phyloP scores from a whole-genome alignment of 805 yeast genomes.

The Lipomyces sp. region DNA sequence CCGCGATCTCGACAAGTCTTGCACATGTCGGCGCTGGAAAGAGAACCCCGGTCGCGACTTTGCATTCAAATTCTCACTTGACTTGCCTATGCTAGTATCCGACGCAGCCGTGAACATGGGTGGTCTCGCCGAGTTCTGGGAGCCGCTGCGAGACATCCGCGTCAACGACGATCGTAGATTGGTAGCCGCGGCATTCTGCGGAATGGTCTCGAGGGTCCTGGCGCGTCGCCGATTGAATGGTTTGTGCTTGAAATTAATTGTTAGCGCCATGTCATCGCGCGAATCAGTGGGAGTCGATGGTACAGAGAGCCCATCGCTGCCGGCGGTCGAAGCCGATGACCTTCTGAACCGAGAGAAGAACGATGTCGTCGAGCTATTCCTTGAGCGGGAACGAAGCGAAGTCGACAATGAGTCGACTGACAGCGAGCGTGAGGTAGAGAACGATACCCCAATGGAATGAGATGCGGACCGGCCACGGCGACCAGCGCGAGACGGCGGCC shows the following conservation, averaged over 20 bases:
- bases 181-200: constrained; percentile 28
- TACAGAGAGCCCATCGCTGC: constrained; percentile 10
- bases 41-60: background rate
- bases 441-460: constrained; percentile 8
- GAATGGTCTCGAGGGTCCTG: constrained; percentile 36
- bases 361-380: constrained; percentile 21
- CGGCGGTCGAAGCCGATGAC: constrained; percentile 30
- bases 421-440: constrained; percentile 26
- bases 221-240: constrained; percentile 32
- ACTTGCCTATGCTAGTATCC: background rate
- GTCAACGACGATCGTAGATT: constrained; percentile 2
- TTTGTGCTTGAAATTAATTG: constrained; percentile 14
- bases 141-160: background rate
- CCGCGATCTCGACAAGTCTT: constrained; percentile 33
- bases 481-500: constrained; percentile 24
- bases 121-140: background rate
- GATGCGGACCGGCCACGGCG: constrained; percentile 14
- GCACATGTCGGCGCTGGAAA: constrained; percentile 29
- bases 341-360: constrained; percentile 33
- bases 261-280: constrained; percentile 18
- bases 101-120: background rate
- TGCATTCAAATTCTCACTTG: background rate
- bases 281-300: constrained; percentile 17
- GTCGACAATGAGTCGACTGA: constrained; percentile 25
- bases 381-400: constrained; percentile 16